These are phyloP conservation scores for Camelina hispida DNA, from an alignment of 345 rosid species.

Conservation along the genomic window DNA sequence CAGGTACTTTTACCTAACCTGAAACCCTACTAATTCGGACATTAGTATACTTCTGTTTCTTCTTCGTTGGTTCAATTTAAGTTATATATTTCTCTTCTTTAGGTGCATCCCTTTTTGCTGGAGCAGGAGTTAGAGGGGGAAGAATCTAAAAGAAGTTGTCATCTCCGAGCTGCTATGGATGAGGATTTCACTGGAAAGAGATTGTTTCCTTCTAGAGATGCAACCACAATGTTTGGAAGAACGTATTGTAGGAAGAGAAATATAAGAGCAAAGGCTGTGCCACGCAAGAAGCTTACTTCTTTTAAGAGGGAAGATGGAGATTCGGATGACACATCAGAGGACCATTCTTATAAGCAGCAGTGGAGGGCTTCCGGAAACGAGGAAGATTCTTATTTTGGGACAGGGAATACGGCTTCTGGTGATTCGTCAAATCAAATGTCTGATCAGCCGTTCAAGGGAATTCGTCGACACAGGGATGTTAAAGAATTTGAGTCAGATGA, in stretches of 20 bases:
- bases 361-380: conserved; percentile 50
- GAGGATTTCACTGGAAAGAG: conserved; percentile 56
- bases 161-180: conserved; percentile 45
- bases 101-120: conserved; percentile 81
- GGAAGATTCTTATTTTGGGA: conserved; percentile 45
- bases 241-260: conserved; percentile 76
- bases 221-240: conserved; percentile 47
- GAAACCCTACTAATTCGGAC: conserved; percentile 8
- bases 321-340: conserved; percentile 64
- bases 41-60: conserved; percentile 18
- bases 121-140: conserved; percentile 58
- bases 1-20: conserved; percentile 52
- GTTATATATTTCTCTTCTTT: conserved; percentile 42
- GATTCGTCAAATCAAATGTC: conserved; percentile 53
- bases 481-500: conserved; percentile 52
- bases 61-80: conserved; percentile 1
- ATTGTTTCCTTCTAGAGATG: conserved; percentile 43
- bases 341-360: conserved; percentile 50
- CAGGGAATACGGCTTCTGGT: conserved; percentile 48
- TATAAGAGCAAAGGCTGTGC: conserved; percentile 43
- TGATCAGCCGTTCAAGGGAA: conserved; percentile 45
- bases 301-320: conserved; percentile 51
- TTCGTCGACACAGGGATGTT: conserved; percentile 42
- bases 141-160: conserved; percentile 58
- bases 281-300: conserved; percentile 55